Evolutionary conservation across 169 alveolate species (phyloP), one percentile per base, ranked within the genome.

Genomic region (Eimeria sp.): DNA sequence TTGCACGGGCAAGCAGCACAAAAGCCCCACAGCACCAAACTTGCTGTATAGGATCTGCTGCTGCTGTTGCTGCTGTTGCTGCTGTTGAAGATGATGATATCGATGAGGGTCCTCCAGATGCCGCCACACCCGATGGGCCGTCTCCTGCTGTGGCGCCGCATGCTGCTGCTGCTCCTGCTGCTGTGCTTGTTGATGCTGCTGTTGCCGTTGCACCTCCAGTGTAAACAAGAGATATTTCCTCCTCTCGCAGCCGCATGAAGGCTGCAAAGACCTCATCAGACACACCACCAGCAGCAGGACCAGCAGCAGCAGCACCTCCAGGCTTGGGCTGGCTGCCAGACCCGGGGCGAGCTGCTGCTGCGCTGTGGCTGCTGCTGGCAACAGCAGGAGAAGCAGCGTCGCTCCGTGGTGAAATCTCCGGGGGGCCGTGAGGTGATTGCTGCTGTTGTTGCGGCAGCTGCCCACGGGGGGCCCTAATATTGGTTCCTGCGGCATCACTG

Each of bases 241-340:
- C 61, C 61, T 54, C 61, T 11, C 61, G 61, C 67, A 78, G 27
- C 27, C 89, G 58, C 67, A 27, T 5, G 63, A 78, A 78, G 65
- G 89, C 89, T 20, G 89, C 89, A 25, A 78, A 49, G 5, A 27
- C 43, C 10, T 22, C 89, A 61, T 78, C 89, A 78, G 89, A 20
- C 45, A 47, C 63, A 20, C 67, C 70, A 49, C 67, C 13, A 49
- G 89, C 61, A 75, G 54, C 47, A 75, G 47, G 0, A 10, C 25
- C 58, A 75, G 61, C 61, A 54, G 61, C 61, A 54, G 20, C 61
- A 54, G 58, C 43, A 27, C 47, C 84, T 45, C 84, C 84, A 30
- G n/a, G n/a, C 84, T 45, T 75, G 20, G 47, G 84, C 16, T 27
- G 84, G 84, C 84, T 75, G 89, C 70, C 9, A 30, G 47, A 16